Conservation (phyloP, 1,139 yeast genomes). For the Saccharomycopsis phalli region DNA sequence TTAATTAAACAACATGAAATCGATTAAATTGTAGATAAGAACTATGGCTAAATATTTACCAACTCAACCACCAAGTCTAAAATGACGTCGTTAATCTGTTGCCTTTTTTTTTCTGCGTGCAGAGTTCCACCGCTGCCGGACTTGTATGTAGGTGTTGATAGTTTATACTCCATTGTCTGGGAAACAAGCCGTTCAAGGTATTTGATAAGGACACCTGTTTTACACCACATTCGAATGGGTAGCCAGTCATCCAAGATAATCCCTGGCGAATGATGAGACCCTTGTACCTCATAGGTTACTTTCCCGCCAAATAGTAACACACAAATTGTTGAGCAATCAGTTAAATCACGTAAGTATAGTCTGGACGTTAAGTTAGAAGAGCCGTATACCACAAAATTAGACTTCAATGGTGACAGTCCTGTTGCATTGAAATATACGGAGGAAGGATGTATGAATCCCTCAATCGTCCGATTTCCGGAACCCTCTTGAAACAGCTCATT, state of each 20-base stretch:
- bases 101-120: background rate
- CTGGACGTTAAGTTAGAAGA: conserved; percentile 31
- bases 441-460: conserved; percentile 81
- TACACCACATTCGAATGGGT: conserved; percentile 85
- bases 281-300: conserved; percentile 53
- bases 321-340: conserved; percentile 69
- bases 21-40: too few relatives aligned
- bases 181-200: conserved; percentile 61
- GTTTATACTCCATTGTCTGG: conserved; percentile 49
- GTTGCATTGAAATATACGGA: conserved; percentile 52
- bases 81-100: too few relatives aligned
- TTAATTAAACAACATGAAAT: too few relatives aligned
- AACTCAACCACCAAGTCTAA: too few relatives aligned
- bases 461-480: conserved; percentile 16
- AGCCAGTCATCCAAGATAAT: conserved; percentile 70
- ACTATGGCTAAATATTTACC: too few relatives aligned
- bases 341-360: conserved; percentile 61
- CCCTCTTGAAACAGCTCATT: background rate
- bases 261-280: conserved; percentile 38
- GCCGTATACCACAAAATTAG: conserved; percentile 25
- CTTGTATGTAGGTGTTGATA: conserved; percentile 22
- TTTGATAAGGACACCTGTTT: conserved; percentile 79
- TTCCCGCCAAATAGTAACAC: conserved; percentile 73
- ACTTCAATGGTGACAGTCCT: conserved; percentile 25
- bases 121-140: background rate